phyloP scores from a whole-genome alignment of 1,284 basidiomycete species.

The Limonomyces culmigenus region DNA sequence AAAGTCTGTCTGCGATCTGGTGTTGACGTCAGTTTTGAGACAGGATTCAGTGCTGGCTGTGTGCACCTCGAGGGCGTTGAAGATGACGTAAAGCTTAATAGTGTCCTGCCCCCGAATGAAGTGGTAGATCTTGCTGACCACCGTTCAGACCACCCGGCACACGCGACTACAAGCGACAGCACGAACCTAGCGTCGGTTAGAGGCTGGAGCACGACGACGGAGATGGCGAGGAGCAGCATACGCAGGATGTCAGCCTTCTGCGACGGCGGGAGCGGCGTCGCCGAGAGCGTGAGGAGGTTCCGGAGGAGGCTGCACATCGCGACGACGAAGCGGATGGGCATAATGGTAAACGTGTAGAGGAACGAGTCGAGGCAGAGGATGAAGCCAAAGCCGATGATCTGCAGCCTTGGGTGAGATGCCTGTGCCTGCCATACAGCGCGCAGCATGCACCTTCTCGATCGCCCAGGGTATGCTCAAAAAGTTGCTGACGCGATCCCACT shows the following conservation, averaged over 20 bases:
- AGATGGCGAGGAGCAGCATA: conserved; percentile 58
- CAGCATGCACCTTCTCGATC: conserved; percentile 67
- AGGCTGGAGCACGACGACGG: conserved; percentile 62
- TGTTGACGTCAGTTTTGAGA: conserved; percentile 2
- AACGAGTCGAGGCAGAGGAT: conserved; percentile 94
- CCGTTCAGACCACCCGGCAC: not conserved
- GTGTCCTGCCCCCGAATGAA: conserved; percentile 97
- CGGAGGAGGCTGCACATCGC: conserved; percentile 43
- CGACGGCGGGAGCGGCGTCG: conserved; percentile 54
- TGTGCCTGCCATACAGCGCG: not conserved
- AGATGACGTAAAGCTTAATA: conserved; percentile 98
- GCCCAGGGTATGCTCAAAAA: conserved; percentile 89
- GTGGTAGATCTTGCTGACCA: conserved; percentile 87
- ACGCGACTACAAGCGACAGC: not conserved
- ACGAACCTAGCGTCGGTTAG: conserved; percentile 59
- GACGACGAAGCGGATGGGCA: conserved; percentile 76
- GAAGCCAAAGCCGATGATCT: conserved; percentile 90
- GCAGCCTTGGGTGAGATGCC: conserved; percentile 3
- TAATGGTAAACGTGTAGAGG: conserved; percentile 94
- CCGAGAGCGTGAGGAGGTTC: conserved; percentile 32
- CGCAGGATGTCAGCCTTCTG: conserved; percentile 88
- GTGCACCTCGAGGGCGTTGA: conserved; percentile 87
- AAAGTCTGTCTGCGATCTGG: conserved; percentile 89
- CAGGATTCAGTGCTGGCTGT: not conserved
- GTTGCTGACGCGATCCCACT: conserved; percentile 97